Evolutionary conservation across 306 rosid genomes (phyloP).

Genomic region (Psophocarpus tetragonolobus): DNA sequence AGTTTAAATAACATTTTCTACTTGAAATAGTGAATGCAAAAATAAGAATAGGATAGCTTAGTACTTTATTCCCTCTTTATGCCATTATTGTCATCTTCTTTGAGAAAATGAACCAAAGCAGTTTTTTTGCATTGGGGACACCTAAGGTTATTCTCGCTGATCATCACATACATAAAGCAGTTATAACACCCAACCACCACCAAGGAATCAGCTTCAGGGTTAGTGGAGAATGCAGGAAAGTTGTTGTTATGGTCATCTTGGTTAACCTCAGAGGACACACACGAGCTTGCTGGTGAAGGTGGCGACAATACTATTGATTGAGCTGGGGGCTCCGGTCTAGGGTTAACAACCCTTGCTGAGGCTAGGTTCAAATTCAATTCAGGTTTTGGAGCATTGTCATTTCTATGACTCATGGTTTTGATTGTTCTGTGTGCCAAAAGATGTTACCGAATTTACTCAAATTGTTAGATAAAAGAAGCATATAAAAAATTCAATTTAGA

Average conservation of each 20-base stretch:
- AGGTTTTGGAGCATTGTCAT: constrained; percentile 69
- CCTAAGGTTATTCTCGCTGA: constrained; percentile 72
- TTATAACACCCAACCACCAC: constrained; percentile 84
- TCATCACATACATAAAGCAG: constrained; percentile 95
- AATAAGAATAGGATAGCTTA: constrained; percentile 13
- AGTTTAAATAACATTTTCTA: constrained; percentile 36
- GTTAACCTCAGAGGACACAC: constrained; percentile 76
- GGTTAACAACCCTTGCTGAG: constrained; percentile 64
- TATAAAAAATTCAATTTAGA: neutral
- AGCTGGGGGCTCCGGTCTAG: constrained; percentile 53
- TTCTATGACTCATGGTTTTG: constrained; percentile 64
- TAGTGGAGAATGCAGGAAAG: constrained; percentile 47
- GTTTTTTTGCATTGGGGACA: constrained; percentile 97
- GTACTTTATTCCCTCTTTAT: constrained; percentile 51
- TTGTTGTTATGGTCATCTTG: constrained; percentile 41
- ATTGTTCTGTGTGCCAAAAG: neutral
- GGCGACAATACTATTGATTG: constrained; percentile 69
- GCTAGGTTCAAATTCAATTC: constrained; percentile 92
- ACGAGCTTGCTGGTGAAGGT: constrained; percentile 77
- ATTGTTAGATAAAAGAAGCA: neutral
- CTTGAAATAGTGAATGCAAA: constrained; percentile 24
- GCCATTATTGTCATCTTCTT: constrained; percentile 39
- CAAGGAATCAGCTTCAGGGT: constrained; percentile 88
- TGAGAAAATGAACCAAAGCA: constrained; percentile 78
- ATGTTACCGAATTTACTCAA: constrained; percentile 18